phyloP scores from a whole-genome alignment of 805 yeast species.

The Zygosaccharomyces siamensis region DNA sequence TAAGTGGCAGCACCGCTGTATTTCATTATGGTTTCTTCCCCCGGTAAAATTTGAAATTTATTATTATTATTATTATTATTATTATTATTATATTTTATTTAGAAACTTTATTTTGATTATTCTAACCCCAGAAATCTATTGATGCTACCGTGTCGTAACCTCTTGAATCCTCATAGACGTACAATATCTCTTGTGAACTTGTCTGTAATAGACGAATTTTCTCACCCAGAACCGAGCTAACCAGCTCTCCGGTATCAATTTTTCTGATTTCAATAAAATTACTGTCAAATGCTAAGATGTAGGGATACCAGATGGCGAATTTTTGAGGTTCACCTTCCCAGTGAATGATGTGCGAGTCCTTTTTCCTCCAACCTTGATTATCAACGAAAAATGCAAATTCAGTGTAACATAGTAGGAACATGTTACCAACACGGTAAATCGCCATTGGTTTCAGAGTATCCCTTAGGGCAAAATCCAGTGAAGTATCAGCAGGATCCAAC shows the following conservation, averaged over 20 bases:
- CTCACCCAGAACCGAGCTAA: conserved; percentile 87
- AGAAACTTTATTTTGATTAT: not conserved
- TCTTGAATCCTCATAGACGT: conserved; percentile 83
- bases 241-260: conserved; percentile 78
- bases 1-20: no score
- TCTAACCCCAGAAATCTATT: conserved; percentile 75
- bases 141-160: conserved; percentile 92
- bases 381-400: conserved; percentile 94
- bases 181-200: conserved; percentile 87
- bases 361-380: conserved; percentile 92
- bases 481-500: conserved; percentile 97
- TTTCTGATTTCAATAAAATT: conserved; percentile 89
- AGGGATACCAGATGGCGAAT: conserved; percentile 92
- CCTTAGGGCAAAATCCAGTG: conserved; percentile 75
- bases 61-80: no score
- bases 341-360: conserved; percentile 87
- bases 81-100: not conserved
- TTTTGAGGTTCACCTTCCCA: conserved; percentile 97
- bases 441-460: conserved; percentile 85
- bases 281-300: conserved; percentile 82
- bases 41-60: no score
- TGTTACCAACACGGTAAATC: conserved; percentile 82
- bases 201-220: conserved; percentile 85
- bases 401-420: conserved; percentile 82
- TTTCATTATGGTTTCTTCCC: not conserved